Percentiles rank a stretch among this genome's conserved stretches.
These are phyloP conservation scores for Yarrowia sp. DNA, from an alignment of 805 yeast species.

Conservation along the genomic window DNA sequence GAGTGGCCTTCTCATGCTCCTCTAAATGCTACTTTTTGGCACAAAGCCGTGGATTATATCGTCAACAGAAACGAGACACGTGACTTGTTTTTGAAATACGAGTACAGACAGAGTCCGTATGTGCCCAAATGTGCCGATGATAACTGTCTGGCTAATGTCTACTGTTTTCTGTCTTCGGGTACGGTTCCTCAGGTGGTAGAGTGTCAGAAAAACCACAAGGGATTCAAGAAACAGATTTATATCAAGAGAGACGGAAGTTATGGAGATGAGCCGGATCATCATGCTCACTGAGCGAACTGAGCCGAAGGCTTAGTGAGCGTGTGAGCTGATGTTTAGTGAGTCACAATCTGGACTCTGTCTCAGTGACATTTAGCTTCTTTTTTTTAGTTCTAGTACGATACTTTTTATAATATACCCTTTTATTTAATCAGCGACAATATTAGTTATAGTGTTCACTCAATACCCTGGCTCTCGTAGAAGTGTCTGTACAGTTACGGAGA, in stretches of 20 bases:
- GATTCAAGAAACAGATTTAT: slow-evolving; percentile 10
- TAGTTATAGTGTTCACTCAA: too few relatives aligned
- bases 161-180: slow-evolving; percentile 40
- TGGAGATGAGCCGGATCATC: slow-evolving; percentile 10
- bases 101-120: slow-evolving; percentile 53
- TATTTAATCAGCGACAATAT: too few relatives aligned
- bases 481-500: too few relatives aligned
- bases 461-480: too few relatives aligned
- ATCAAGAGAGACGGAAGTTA: slow-evolving; percentile 8
- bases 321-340: too few relatives aligned
- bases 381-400: too few relatives aligned
- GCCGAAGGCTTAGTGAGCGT: too few relatives aligned
- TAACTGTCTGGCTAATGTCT: slow-evolving; percentile 39
- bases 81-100: slow-evolving; percentile 45
- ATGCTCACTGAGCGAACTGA: neutral
- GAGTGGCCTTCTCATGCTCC: slow-evolving; percentile 60
- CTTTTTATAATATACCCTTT: too few relatives aligned
- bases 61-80: slow-evolving; percentile 47
- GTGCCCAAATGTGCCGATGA: slow-evolving; percentile 46
- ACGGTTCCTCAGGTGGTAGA: slow-evolving; percentile 32
- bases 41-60: slow-evolving; percentile 32
- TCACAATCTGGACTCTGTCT: too few relatives aligned
- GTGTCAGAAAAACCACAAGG: slow-evolving; percentile 27
- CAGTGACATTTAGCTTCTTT: too few relatives aligned
- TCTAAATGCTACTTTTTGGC: slow-evolving; percentile 67